Evolutionary conservation across 352 stramenopile genomes (phyloP).

Genomic region (Aphanomyces invadans): DNA sequence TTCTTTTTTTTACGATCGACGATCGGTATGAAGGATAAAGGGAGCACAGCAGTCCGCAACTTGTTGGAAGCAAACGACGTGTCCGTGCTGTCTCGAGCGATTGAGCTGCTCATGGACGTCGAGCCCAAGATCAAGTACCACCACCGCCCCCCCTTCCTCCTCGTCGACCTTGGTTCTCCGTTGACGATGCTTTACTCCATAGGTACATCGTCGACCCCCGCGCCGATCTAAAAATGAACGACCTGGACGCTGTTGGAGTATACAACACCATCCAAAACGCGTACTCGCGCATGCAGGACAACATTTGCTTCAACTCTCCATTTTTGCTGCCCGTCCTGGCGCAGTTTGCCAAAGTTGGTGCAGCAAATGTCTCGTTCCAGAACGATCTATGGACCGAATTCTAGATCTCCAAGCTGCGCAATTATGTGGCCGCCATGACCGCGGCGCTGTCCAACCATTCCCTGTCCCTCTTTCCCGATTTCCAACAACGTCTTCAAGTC

Average conservation of each 20-base stretch:
- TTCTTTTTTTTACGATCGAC: neutral
- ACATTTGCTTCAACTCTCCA: slow-evolving; percentile 17
- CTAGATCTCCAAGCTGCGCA: slow-evolving; percentile 70
- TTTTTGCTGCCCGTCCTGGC: slow-evolving; percentile 15
- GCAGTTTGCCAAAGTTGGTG: slow-evolving; percentile 19
- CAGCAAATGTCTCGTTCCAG: too few relatives aligned
- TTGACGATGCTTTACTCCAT: slow-evolving; percentile 16
- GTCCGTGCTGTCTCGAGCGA: slow-evolving; percentile 58
- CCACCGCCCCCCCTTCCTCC: too few relatives aligned
- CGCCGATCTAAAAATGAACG: slow-evolving; percentile 67
- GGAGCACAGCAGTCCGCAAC: slow-evolving; percentile 30
- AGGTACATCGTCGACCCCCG: slow-evolving; percentile 55
- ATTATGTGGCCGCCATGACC: slow-evolving; percentile 39
- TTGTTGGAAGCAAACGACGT: slow-evolving; percentile 47
- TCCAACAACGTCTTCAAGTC: slow-evolving; percentile 90
- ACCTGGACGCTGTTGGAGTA: slow-evolving; percentile 62
- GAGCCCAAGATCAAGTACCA: slow-evolving; percentile 11
- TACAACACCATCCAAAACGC: slow-evolving; percentile 33
- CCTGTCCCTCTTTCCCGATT: slow-evolving; percentile 95
- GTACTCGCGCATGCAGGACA: slow-evolving; percentile 14
- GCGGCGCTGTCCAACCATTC: slow-evolving; percentile 54
- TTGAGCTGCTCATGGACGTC: slow-evolving; percentile 30
- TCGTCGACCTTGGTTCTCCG: too few relatives aligned
- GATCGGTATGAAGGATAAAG: slow-evolving; percentile 17
- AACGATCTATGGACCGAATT: too few relatives aligned